Percentiles rank a stretch among this genome's conserved stretches.
phyloP scores from a whole-genome alignment of 208 protist species.

The Leishmania tropica region DNA sequence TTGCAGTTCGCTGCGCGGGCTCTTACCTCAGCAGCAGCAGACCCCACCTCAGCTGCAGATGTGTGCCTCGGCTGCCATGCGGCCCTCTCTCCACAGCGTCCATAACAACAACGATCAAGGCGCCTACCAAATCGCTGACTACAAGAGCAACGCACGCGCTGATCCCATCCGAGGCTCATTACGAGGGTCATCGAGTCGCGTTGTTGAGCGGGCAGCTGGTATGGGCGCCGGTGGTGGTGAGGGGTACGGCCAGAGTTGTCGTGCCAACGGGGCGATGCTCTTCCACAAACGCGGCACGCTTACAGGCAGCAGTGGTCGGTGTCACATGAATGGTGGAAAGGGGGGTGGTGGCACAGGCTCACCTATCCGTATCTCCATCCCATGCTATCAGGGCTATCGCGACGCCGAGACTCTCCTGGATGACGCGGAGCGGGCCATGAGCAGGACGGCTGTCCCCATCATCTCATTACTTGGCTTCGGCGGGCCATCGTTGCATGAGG shows the following conservation, averaged over 20 bases:
- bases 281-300: constrained; percentile 5
- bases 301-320: not conserved
- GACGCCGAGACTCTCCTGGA: constrained; percentile 31
- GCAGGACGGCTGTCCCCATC: constrained; percentile 16
- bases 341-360: not conserved
- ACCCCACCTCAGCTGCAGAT: not conserved
- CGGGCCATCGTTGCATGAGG: not conserved
- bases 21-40: not conserved
- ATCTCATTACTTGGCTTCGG: constrained; percentile 15
- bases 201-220: not conserved
- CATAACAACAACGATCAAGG: not conserved
- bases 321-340: not conserved
- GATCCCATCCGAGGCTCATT: not conserved
- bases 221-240: not conserved
- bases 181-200: not conserved
- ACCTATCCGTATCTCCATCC: constrained; percentile 10
- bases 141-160: not conserved
- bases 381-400: constrained; percentile 13
- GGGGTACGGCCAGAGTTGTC: not conserved
- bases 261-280: not conserved
- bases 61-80: not conserved
- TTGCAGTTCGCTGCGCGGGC: not conserved
- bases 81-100: not conserved
- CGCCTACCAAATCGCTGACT: not conserved
- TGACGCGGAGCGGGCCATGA: constrained; percentile 22